Evolutionary conservation across 441 rosid species (phyloP), one percentile per base, ranked within the genome.

Genomic region (Gossypium trilobum): DNA sequence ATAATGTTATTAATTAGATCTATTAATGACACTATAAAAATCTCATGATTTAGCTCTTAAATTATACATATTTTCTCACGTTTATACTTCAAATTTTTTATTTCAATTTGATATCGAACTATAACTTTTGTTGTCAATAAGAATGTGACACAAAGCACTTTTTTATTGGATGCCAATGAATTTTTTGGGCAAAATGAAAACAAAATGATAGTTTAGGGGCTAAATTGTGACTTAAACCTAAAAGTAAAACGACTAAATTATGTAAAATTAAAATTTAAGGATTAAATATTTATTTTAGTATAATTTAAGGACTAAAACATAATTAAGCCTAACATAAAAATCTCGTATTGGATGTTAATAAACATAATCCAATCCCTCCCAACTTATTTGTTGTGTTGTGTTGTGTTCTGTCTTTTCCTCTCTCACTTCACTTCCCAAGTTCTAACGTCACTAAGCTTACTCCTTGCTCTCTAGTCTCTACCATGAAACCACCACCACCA

Each of bases 401-500:
- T 16, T 33, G 7, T 61, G 66, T 7, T 33, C 16, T 3, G n/a
- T 50, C 69, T 9, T 42, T 71, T 23, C 20, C 6, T 11, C 6
- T 20, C 9, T 52, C 14, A 63, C 78, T 57, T 50, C 76, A 5
- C 64, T 33, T 52, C 61, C n/a, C 61, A 50, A 54, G 73, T 68
- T 7, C 73, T 58, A 55, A 54, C 74, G 51, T 65, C 66, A 70
- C 73, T 71, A 20, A 64, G 5, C 68, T 9, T 70, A 27, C 77
- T 76, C 5, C 31, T 27, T 27, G 5, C 31, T 27, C 31, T 4
- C 31, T 27, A 4, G 31, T 27, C 33, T 62, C 74, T 79, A 52
- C 80, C 75, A 84, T 82, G 84, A 74, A 59, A n/a, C 80, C 73
- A 19, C 76, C 77, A 20, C 63, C 76, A 48, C 69, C 73, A 36